Base-by-base conservation (phyloP, 2,329 filamentous ascomycete species). In the Aurifilum marmelostoma region DNA sequence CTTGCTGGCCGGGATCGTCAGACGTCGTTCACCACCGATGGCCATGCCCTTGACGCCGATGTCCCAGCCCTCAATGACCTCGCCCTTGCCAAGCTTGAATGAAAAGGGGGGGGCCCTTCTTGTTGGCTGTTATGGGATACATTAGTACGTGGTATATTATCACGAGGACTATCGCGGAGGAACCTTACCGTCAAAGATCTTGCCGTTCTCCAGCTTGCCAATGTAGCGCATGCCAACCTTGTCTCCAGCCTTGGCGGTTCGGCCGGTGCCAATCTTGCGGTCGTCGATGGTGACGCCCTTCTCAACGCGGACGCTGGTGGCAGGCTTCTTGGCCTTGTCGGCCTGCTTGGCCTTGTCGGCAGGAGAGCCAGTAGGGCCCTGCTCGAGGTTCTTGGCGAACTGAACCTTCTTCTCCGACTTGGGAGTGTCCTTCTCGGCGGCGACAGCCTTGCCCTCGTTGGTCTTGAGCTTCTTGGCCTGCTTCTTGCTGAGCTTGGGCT, bases 11-110 rank as follows among this genome's bases (percentile, higher is more conserved):
- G 97, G 97, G 76, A 99, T 94, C 72, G 90, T 94, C 76, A 99
- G 87, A 75, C 96, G 91, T 77, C 96, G 93, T 87, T 99, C 97
- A 76, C 93, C 94, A 77, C 96, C 96, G 74, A 94, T 91, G 75
- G 90, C 85, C 93, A 99, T 97, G 82, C 97, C 97, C 74, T 88
- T 86, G 75, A 99, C 85, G 82, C 96, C 96, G 73, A 98, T 88
- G 80, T 99, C 97, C 97, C 96, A 98, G 75, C 96, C 96, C 88
- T 97, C 96, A 85, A 99, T 99, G 77, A 99, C 97, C 81, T 98
- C 93, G 71, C 94, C 94, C 79, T 90, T 89, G 75, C 96, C 97
- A 71, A 97, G 89, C 86, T 95, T 97, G 89, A 98, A 98, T 74
- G 87, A 88, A 85, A 99, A 99, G 69, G 97, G 95, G n/a, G 85